Conservation (phyloP, 768 basidiomycete genomes). For the Bullera alba region DNA sequence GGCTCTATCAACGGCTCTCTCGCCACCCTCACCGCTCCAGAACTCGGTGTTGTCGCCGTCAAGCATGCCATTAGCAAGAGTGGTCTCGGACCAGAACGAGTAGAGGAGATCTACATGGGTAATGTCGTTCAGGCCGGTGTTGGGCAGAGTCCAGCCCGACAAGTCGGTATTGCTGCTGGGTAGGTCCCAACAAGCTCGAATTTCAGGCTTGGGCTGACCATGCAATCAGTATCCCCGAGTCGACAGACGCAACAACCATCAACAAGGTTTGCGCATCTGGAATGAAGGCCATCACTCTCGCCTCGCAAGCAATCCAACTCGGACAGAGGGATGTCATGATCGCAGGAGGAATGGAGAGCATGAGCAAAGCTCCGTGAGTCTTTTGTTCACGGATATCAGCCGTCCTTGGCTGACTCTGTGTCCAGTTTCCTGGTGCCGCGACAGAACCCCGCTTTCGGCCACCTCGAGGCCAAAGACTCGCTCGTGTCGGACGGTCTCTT, state of each 20-base stretch:
- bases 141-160: conserved; percentile 95
- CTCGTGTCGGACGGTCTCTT: conserved; percentile 87
- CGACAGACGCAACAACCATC: conserved; percentile 94
- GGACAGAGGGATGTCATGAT: conserved; percentile 81
- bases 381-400: neutral
- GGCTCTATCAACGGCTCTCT: conserved; percentile 85
- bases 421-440: conserved; percentile 49
- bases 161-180: conserved; percentile 88
- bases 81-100: conserved; percentile 66
- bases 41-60: conserved; percentile 80
- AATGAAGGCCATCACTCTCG: conserved; percentile 90
- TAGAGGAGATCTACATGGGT: conserved; percentile 96
- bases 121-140: conserved; percentile 97
- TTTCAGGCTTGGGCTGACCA: neutral
- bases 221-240: conserved; percentile 52
- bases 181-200: conserved; percentile 18
- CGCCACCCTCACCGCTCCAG: conserved; percentile 78
- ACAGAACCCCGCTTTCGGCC: conserved; percentile 60
- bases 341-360: conserved; percentile 98
- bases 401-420: conserved; percentile 45
- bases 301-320: conserved; percentile 77
- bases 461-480: conserved; percentile 78
- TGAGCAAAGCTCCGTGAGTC: conserved; percentile 96
- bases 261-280: conserved; percentile 99
- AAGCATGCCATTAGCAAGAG: conserved; percentile 81